Base-by-base conservation (phyloP, 768 basidiomycete species). In the Tulasnella sp. region DNA sequence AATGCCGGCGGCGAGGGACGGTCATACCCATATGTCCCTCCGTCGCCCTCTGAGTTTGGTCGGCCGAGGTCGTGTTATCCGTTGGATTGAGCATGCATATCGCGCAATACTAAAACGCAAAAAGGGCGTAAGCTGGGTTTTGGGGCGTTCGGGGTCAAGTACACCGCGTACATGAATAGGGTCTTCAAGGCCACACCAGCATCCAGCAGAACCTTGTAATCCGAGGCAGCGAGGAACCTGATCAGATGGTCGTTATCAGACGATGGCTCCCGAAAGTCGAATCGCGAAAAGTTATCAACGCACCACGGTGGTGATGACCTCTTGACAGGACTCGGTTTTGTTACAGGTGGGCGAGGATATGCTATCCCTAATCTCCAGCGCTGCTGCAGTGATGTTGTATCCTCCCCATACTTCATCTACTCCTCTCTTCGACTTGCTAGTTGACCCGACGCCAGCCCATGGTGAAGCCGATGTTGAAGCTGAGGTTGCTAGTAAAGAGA, bases 11-110 rank as follows among this genome's bases (percentile, higher is more conserved):
- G 57, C 23, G 23, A 26, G n/a, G 6, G 57, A 61, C 57, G 57
- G 70, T 16, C 61, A 20, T 37, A 77, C 75, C 37, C 29, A 55
- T 69, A 40, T 77, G 75, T 7, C 75, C 75, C 18, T 70, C 67
- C 46, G 61, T 69, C 5, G 57, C 75, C 6, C 2, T 16, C 23
- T 77, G 75, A 0, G 75, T 77, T 40, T 77, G 75, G 5, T 13
- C 20, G 16, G 75, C 35, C 6, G 55, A 2, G 23, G 75, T 77
- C 26, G 75, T 77, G 23, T 77, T 77, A 46, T 77, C 75, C 6
- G 75, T 77, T 37, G 75, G 75, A 35, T 32, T 77, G 57, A 55
- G 55, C 75, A 77, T 77, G 57, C 75, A 77, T 40, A 77, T 40
- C 15, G 75, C 75, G 46, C 75, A 77, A 39, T 77, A 77, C 75